These are phyloP conservation scores for Acacia acuminata DNA, from an alignment of 306 rosid genomes.

Conservation along the genomic window DNA sequence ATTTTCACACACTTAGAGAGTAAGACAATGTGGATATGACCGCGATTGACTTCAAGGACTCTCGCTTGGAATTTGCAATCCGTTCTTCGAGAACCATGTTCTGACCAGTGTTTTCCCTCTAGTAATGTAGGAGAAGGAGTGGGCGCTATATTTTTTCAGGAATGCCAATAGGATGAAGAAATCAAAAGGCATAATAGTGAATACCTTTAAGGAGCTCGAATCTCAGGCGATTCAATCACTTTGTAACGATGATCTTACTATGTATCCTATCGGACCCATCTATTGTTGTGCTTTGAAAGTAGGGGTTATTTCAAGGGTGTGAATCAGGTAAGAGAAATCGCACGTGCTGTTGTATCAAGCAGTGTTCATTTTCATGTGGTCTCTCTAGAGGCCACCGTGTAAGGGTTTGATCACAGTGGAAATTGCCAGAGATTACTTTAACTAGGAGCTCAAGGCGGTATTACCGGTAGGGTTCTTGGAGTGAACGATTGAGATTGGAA, in stretches of 20 bases:
- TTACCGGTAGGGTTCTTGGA: not conserved
- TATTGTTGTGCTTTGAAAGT: slow-evolving; percentile 33
- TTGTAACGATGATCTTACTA: not conserved
- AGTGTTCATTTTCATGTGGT: not conserved
- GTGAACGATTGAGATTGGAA: not conserved
- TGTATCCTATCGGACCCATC: not conserved
- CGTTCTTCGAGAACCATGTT: not conserved
- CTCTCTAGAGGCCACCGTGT: not conserved
- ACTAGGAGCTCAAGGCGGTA: too few relatives aligned
- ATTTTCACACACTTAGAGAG: not conserved
- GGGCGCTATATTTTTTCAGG: not conserved
- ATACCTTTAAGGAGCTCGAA: not conserved
- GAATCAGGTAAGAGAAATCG: not conserved
- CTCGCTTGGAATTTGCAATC: not conserved
- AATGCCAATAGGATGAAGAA: not conserved
- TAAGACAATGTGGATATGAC: not conserved
- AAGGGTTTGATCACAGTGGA: not conserved
- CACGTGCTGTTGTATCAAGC: not conserved
- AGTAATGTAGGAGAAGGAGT: not conserved
- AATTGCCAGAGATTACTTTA: not conserved
- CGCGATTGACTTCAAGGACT: not conserved
- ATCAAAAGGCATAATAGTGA: not conserved
- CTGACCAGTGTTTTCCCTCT: not conserved
- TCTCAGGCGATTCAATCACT: not conserved
- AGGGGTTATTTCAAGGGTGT: not conserved